Base-by-base conservation (phyloP, 805 yeast genomes). In the Metschnikowia similis region DNA sequence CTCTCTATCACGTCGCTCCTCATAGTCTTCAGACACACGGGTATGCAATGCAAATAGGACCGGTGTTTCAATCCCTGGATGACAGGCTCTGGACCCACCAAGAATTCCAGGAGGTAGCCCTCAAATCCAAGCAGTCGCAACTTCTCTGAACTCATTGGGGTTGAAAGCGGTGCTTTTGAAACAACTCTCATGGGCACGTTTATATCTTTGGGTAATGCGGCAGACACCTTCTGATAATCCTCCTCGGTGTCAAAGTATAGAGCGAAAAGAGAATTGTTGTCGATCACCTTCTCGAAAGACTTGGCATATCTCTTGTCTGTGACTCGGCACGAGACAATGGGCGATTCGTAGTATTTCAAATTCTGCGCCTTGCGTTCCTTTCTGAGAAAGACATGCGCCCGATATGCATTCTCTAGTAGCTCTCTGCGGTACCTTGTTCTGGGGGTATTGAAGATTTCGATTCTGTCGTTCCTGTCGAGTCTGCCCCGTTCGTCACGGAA, bases 61-160 rank as follows among this genome's bases (percentile, higher is more conserved):
- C 70, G 66, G 53, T 80, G 83, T 55, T 86, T 82, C 31, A 91
- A 72, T 89, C 87, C 89, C 48, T 76, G 74, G 45, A 89, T 62
- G 1, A 92, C 95, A 8, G 79, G 77, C 6, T 65, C 60, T 1
- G 96, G 96, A 0, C 96, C 98, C 2, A 68, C 66, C 2, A 92
- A 60, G 54, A 81, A 81, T 58, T 94, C 97, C 2, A 78, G 66
- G 27, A 90, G 56, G 59, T 81, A 88, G 0, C 96, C 94, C 48
- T 87, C 96, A 64, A 94, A 90, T 0, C 96, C 96, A 21, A 71
- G 65, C 0, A 49, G 34, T 29, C 54, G 59, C 2, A 89, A 57
- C 43, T 74, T 61, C 8, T 70, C 71, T 2, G 50, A 40, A 1
- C 63, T 51, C 38, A 61, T 52, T 2, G 58, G 57, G 6, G 56